Percentiles rank a stretch among this genome's conserved stretches.
These are phyloP conservation scores for Peronospora farinosa DNA, from an alignment of 352 stramenopile species.

Conservation along the genomic window DNA sequence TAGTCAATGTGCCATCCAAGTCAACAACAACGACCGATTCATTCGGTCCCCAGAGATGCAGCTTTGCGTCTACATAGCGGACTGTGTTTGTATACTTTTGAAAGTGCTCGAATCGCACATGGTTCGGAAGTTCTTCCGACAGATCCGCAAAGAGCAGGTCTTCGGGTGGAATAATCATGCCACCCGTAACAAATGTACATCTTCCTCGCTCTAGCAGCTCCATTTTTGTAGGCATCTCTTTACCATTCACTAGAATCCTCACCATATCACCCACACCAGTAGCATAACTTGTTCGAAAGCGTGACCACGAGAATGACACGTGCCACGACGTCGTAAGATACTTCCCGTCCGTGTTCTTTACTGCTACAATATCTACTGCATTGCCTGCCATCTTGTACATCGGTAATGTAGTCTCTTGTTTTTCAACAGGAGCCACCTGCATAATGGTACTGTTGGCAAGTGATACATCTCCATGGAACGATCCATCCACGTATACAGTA, in stretches of 20 bases:
- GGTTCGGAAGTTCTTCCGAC: conserved; percentile 52
- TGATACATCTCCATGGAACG: conserved; percentile 8
- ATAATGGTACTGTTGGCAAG: conserved; percentile 14
- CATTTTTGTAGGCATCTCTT: conserved; percentile 74
- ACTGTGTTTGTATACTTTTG: conserved; percentile 62
- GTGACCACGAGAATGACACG: conserved; percentile 67
- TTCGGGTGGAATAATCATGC: conserved; percentile 45
- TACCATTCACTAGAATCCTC: conserved; percentile 68
- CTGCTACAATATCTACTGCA: conserved; percentile 72
- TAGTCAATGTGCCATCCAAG: conserved; percentile 77
- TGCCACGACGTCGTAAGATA: conserved; percentile 72
- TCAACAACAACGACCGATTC: conserved; percentile 77
- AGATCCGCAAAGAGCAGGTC: conserved; percentile 54
- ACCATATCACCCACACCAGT: conserved; percentile 68
- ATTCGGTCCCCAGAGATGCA: conserved; percentile 74
- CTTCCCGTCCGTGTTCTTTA: conserved; percentile 48
- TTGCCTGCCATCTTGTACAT: conserved; percentile 71
- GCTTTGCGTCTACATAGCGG: conserved; percentile 63
- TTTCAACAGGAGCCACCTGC: conserved; percentile 2
- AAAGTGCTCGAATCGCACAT: conserved; percentile 75
- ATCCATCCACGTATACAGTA: conserved; percentile 8
- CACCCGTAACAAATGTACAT: conserved; percentile 59
- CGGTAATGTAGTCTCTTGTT: conserved; percentile 21
- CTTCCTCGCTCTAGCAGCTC: conserved; percentile 57
- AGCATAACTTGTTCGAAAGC: conserved; percentile 51